Conservation (phyloP, 2,329 filamentous ascomycete species). For the Aspergillus latus region DNA sequence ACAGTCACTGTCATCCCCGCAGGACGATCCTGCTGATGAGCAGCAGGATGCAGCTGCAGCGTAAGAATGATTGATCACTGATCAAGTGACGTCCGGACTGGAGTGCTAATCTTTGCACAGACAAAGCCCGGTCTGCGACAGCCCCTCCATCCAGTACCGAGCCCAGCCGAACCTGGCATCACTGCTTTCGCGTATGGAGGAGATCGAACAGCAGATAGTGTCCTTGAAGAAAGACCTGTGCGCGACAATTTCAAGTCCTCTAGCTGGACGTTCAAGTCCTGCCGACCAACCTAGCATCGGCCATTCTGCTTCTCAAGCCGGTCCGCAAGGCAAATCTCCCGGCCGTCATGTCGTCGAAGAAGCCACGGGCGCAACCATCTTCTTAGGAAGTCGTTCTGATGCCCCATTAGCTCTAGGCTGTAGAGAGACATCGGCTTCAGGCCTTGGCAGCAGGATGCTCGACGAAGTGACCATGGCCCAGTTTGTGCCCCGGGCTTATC, state of each 20-base stretch:
- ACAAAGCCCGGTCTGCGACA: too few relatives aligned
- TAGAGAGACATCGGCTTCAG: slow-evolving; percentile 6
- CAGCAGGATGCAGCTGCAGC: background rate
- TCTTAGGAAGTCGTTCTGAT: slow-evolving; percentile 24
- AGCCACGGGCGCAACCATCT: slow-evolving; percentile 26
- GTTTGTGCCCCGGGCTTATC: slow-evolving; percentile 23
- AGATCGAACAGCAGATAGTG: slow-evolving; percentile 25
- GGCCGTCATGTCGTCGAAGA: slow-evolving; percentile 24
- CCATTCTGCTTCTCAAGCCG: background rate
- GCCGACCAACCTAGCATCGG: too few relatives aligned
- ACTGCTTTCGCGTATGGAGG: slow-evolving; percentile 15
- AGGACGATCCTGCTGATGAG: background rate
- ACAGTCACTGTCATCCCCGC: background rate
- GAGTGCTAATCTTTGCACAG: too few relatives aligned
- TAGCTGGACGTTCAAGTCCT: too few relatives aligned
- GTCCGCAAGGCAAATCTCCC: slow-evolving; percentile 14
- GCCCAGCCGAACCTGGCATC: background rate
- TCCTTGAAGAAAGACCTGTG: slow-evolving; percentile 24
- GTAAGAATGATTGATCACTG: too few relatives aligned
- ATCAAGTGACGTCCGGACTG: too few relatives aligned
- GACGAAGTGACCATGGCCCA: slow-evolving; percentile 19
- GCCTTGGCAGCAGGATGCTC: slow-evolving; percentile 10
- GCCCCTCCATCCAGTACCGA: background rate
- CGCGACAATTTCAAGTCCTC: too few relatives aligned
- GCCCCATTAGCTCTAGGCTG: slow-evolving; percentile 20